These are phyloP conservation scores for Manihot esculenta DNA, from an alignment of 441 rosid species.

Conservation along the genomic window DNA sequence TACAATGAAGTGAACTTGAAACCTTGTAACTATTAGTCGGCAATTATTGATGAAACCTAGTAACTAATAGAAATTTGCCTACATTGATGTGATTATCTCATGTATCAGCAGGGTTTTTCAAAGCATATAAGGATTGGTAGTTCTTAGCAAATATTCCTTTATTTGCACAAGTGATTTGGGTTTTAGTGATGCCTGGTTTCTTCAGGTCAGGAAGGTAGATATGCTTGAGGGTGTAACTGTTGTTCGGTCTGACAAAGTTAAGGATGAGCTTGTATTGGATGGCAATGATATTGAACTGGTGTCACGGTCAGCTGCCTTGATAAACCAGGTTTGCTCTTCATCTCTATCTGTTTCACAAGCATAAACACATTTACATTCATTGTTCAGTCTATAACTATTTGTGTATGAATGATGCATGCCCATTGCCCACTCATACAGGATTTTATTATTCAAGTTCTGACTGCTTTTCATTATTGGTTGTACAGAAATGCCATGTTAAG, in stretches of 20 bases:
- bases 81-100: too few species aligned
- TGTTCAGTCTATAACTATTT: not conserved
- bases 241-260: conserved; percentile 78
- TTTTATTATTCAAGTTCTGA: conserved; percentile 5
- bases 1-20: too few species aligned
- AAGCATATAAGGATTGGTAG: not conserved
- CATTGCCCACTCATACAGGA: not conserved
- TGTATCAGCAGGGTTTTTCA: too few species aligned
- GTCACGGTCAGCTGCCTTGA: conserved; percentile 75
- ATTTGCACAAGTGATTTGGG: not conserved
- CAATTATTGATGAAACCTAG: too few species aligned
- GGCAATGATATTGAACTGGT: conserved; percentile 79
- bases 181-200: not conserved
- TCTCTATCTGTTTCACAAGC: not conserved
- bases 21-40: too few species aligned
- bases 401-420: not conserved
- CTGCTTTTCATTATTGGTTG: not conserved
- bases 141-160: too few species aligned
- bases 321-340: conserved; percentile 56
- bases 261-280: conserved; percentile 69
- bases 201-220: conserved; percentile 84
- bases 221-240: conserved; percentile 79
- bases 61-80: too few species aligned
- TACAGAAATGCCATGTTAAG: conserved; percentile 91
- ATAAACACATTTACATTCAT: too few species aligned